Evolutionary conservation across 306 rosid species (phyloP).

Genomic region (Dicorynia guianensis): DNA sequence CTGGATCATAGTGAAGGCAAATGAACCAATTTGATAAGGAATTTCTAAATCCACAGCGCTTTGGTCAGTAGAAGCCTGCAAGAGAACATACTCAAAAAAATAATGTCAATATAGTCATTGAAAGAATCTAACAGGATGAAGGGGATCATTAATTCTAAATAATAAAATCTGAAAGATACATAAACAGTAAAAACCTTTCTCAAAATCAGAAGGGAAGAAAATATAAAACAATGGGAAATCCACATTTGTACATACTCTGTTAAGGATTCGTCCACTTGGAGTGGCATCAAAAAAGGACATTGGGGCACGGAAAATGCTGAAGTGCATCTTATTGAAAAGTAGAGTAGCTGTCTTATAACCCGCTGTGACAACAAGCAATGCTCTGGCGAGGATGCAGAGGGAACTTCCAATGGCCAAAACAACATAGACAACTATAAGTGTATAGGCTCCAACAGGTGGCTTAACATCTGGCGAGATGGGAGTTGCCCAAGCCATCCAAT

Average conservation of each 20-base stretch:
- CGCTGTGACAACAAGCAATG: conserved; percentile 56
- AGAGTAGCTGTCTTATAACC: conserved; percentile 77
- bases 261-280: conserved; percentile 85
- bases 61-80: conserved; percentile 86
- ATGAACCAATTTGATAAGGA: conserved; percentile 49
- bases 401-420: conserved; percentile 77
- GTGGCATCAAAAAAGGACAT: conserved; percentile 94
- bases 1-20: conserved; percentile 63
- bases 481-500: conserved; percentile 97
- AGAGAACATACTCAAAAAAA: not conserved
- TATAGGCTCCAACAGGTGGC: conserved; percentile 54
- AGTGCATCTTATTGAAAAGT: conserved; percentile 84
- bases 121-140: conserved; percentile 5
- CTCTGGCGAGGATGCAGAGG: conserved; percentile 60
- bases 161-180: conserved; percentile 3
- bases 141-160: not conserved
- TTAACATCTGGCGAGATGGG: conserved; percentile 68
- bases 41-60: conserved; percentile 65
- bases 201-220: not conserved
- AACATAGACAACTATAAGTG: conserved; percentile 65
- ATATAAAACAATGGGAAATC: not conserved
- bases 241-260: conserved; percentile 65
- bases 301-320: conserved; percentile 78
- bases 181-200: not conserved
- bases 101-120: not conserved